These are phyloP conservation scores for Fraxinus platypoda DNA, from an alignment of 305 asterid genomes.

Conservation along the genomic window DNA sequence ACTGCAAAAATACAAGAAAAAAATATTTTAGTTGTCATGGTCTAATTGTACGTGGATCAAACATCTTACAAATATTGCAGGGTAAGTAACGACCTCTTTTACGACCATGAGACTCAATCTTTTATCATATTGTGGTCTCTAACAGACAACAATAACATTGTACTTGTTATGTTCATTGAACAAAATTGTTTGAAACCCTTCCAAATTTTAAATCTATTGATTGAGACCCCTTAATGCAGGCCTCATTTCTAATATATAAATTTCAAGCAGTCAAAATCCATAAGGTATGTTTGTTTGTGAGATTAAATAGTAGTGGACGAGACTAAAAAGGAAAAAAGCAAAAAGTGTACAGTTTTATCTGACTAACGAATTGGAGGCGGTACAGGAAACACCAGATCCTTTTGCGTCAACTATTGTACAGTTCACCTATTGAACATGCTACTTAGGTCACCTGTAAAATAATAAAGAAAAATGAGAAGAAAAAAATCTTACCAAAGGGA, in stretches of 20 bases:
- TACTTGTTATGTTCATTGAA: constrained; percentile 4
- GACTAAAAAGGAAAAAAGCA: no score
- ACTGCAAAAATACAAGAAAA: constrained; percentile 32
- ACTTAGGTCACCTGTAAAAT: background rate
- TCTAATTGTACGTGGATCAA: background rate
- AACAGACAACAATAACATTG: no score
- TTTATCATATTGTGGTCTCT: background rate
- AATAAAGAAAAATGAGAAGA: background rate
- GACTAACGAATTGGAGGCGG: background rate
- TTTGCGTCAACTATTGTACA: background rate
- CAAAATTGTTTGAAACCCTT: background rate
- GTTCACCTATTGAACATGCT: background rate
- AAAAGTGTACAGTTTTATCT: background rate
- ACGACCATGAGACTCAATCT: background rate
- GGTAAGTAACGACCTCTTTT: background rate
- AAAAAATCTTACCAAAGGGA: constrained; percentile 38
- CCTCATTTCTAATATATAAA: background rate
- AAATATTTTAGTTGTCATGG: background rate
- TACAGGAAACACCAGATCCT: background rate
- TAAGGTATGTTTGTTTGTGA: no score
- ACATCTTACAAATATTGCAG: background rate
- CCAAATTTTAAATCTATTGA: background rate
- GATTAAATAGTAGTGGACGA: no score
- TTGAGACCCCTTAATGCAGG: background rate
- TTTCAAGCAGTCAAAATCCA: background rate